These are phyloP conservation scores for Annulohypoxylon nitens DNA, from an alignment of 495 filamentous ascomycete genomes.

Conservation along the genomic window DNA sequence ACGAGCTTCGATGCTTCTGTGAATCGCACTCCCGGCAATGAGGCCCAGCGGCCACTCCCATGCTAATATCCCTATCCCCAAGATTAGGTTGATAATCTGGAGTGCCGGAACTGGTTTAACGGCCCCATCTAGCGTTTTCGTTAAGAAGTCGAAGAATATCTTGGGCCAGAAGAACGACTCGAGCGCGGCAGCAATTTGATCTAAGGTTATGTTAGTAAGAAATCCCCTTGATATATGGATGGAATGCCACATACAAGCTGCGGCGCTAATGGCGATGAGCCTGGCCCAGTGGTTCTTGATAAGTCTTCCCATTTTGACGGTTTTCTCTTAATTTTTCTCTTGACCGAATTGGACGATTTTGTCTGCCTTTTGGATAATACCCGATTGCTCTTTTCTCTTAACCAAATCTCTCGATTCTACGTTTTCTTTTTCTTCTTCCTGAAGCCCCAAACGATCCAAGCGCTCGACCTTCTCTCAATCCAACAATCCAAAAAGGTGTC, in stretches of 20 bases:
- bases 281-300: constrained; percentile 99
- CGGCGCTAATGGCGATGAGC: constrained; percentile 88
- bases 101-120: constrained; percentile 90
- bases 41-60: constrained; percentile 91
- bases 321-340: constrained; percentile 28
- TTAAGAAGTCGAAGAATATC: constrained; percentile 97
- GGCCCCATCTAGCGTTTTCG: constrained; percentile 87
- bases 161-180: constrained; percentile 98
- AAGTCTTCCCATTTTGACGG: constrained; percentile 84
- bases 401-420: constrained; percentile 11
- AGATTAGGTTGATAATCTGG: constrained; percentile 94
- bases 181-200: constrained; percentile 87
- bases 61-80: constrained; percentile 81
- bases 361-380: constrained; percentile 19
- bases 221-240: not conserved
- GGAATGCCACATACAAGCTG: constrained; percentile 74
- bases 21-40: constrained; percentile 75
- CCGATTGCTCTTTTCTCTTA: constrained; percentile 37
- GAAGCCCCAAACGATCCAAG: constrained; percentile 43
- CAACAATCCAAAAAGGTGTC: constrained; percentile 26
- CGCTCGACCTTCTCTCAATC: constrained; percentile 35
- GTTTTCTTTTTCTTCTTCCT: constrained; percentile 37
- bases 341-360: constrained; percentile 4
- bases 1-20: constrained; percentile 88
- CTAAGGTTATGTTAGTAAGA: constrained; percentile 61